Base-by-base conservation (phyloP, 768 basidiomycete species). In the Butyriboletus loyo region DNA sequence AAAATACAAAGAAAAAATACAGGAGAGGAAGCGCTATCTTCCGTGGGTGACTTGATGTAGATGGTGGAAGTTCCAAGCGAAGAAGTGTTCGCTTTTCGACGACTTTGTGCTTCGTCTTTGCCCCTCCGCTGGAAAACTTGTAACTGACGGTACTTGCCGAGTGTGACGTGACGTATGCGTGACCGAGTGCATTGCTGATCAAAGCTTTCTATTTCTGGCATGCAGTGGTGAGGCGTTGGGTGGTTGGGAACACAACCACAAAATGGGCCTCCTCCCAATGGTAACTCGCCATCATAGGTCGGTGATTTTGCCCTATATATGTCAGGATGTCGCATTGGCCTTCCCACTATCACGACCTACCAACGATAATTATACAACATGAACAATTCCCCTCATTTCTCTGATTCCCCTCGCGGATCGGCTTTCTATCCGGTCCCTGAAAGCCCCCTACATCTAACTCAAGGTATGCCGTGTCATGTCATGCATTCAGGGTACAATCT, bases 51-150 rank as follows among this genome's bases (percentile, higher is more conserved):
- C 42, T 60, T 53, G 35, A 56, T 31, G 50, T 41, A 19, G 57
- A 45, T 71, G 69, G 30, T 68, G 67, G 61, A 71, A 58, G 67
- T 68, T 71, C 67, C 69, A 48, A 53, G 69, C 56, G 46, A 68
- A 69, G 69, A 57, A 56, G 57, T 55, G 65, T 66, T 48, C 27
- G n/a, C 42, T 57, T 68, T 71, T 69, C 47, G 52, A 47, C 48
- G 46, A 44, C 39, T 50, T 52, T 46, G 28, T 64, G 58, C 53
- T 42, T 64, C 39, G 50, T 53, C 51, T 64, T 44, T 57, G 48
- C 56, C 42, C 57, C 48, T 49, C 53, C 39, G 49, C 58, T 56
- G 56, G 65, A 64, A 64, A 62, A 60, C 64, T 52, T 49, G 54
- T 43, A 41, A 60, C 56, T 55, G 44, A 59, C 55, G 69, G 68